Conservation (phyloP, 371 early-diverging fungal species). For the Globomyces sp. region DNA sequence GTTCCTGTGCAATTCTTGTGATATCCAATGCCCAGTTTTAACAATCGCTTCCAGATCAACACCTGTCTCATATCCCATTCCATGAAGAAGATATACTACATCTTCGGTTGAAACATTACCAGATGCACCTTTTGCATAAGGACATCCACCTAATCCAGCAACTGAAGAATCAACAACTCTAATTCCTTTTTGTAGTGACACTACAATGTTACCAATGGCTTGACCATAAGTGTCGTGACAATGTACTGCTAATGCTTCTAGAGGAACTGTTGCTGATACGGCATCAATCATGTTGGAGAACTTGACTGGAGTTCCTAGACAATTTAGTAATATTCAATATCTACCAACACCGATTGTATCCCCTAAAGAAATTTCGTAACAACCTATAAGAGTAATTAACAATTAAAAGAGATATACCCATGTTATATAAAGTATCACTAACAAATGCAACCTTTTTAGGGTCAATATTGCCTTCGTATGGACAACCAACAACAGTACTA, state of each 20-base stretch:
- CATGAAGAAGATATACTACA: constrained; percentile 90
- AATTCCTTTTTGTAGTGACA: constrained; percentile 63
- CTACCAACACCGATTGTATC: constrained; percentile 94
- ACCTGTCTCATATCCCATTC: constrained; percentile 79
- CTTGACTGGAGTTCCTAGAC: constrained; percentile 38
- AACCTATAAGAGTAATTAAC: constrained; percentile 42
- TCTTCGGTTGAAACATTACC: constrained; percentile 98
- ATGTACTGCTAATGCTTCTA: constrained; percentile 83
- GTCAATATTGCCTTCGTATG: constrained; percentile 81
- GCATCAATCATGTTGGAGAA: constrained; percentile 71
- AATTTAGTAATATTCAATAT: too few species aligned
- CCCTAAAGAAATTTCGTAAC: constrained; percentile 95
- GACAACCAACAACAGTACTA: constrained; percentile 91
- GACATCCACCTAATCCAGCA: constrained; percentile 94
- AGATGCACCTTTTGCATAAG: constrained; percentile 93
- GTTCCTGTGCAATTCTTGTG: constrained; percentile 58
- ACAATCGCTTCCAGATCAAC: constrained; percentile 72
- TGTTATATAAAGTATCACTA: constrained; percentile 69
- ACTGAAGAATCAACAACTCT: constrained; percentile 91
- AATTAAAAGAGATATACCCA: constrained; percentile 45
- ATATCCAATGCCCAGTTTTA: constrained; percentile 81
- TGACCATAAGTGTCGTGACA: constrained; percentile 98
- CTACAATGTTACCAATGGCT: constrained; percentile 89
- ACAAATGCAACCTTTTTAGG: constrained; percentile 75
- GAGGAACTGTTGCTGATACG: constrained; percentile 71